A percentile compares a stretch with the other conserved stretches of the same genome.
These are phyloP conservation scores for Lanmaoa pseudosensibilis DNA, from an alignment of 768 basidiomycete species.

Conservation along the genomic window DNA sequence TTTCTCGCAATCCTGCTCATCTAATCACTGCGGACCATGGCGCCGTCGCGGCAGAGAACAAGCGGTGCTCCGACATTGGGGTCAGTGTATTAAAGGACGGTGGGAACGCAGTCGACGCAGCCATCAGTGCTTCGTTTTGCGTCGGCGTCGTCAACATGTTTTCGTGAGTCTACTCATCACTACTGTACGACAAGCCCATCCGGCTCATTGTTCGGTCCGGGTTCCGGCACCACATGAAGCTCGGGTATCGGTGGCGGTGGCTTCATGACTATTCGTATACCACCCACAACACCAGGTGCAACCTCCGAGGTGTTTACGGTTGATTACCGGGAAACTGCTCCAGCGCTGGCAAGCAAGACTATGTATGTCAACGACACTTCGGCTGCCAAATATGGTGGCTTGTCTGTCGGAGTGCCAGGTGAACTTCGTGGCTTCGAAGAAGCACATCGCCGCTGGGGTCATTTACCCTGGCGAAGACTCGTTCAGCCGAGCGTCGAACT, in stretches of 20 bases:
- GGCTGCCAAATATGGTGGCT: conserved; percentile 67
- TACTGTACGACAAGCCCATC: background rate
- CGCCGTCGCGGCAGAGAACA: conserved; percentile 89
- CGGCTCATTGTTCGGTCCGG: conserved; percentile 4
- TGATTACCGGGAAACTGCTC: conserved; percentile 89
- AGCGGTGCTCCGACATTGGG: conserved; percentile 82
- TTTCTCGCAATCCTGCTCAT: conserved; percentile 51
- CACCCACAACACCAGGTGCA: conserved; percentile 43
- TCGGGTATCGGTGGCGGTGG: conserved; percentile 89
- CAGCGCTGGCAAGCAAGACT: conserved; percentile 63
- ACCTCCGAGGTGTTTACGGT: conserved; percentile 67
- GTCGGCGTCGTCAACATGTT: conserved; percentile 87
- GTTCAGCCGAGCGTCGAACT: conserved; percentile 74
- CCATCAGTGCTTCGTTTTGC: conserved; percentile 77
- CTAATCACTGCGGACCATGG: conserved; percentile 66
- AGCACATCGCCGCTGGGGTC: conserved; percentile 82
- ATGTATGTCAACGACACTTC: conserved; percentile 69
- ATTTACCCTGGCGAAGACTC: conserved; percentile 72
- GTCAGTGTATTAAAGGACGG: conserved; percentile 74
- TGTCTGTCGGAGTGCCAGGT: conserved; percentile 88
- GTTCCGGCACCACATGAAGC: conserved; percentile 34
- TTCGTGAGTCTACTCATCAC: conserved; percentile 50
- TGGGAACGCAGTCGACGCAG: conserved; percentile 90
- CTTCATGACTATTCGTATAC: conserved; percentile 80
- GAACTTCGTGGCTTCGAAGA: conserved; percentile 86